Evolutionary conservation across 177 flowering plant species (phyloP), one percentile per base, ranked within the genome.

Genomic region (Vitis hybrid): DNA sequence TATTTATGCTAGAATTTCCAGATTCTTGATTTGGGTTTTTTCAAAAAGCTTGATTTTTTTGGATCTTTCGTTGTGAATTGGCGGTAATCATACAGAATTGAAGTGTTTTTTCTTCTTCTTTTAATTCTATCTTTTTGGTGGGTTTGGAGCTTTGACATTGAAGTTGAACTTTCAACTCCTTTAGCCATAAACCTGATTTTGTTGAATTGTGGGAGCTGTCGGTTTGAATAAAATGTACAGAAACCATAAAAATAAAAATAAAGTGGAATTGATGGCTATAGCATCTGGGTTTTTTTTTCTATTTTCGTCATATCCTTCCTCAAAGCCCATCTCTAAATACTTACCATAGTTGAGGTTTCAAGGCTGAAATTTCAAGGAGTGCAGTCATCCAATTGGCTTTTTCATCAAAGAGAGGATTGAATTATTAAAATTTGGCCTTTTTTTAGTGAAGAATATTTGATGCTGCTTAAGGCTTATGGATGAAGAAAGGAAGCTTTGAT

Each of bases 401-500:
- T 57, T 46, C 64, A 32, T 75, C 18, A 35, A 76, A 64, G 75
- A 13, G 71, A 68, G 59, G 58, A 67, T 69, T 70, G 16, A 18
- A 59, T 51, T 49, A 9, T 40, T 1, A 32, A 19, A 56, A 21
- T 57, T 16, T 15, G 9, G 50, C 18, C 5, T 70, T 65, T 52
- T n/a, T 64, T 16, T 40, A 11, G 32, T 54, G 70, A 51, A 51
- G 40, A 27, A 8, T 66, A 48, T 19, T 58, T 52, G 69, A 19
- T 52, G 64, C 54, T 48, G 57, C 49, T 46, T n/a, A 59, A 64
- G 76, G 40, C 65, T 69, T 68, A 16, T 60, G 48, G 67, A 55
- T 13, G 77, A 71, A 62, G 72, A 74, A 71, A 60, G 73, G 61
- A 61, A 64, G 54, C 54, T 71, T 68, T 69, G 78, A 74, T 76